Percentiles rank a stretch among this genome's conserved stretches.
Conservation (phyloP, 2,329 filamentous ascomycete species). For the Coniochaeta sp. region DNA sequence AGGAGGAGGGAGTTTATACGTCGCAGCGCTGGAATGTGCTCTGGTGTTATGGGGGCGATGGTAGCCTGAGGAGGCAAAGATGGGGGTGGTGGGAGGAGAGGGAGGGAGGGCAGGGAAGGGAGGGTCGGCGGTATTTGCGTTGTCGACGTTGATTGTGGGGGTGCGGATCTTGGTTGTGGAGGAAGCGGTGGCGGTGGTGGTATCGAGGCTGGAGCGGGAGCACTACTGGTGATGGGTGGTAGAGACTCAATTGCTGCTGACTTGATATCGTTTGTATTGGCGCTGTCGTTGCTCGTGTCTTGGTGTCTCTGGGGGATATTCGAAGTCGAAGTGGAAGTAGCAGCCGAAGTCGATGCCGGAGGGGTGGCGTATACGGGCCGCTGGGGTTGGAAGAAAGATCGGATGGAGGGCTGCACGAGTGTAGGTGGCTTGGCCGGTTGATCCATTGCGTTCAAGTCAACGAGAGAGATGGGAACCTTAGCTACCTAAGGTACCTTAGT, state of each 20-base stretch:
- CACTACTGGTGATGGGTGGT: neutral
- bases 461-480: too few relatives aligned
- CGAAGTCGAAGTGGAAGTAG: neutral
- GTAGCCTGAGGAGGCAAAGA: constrained; percentile 39
- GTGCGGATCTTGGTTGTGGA: constrained; percentile 7
- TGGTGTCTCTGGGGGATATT: constrained; percentile 4
- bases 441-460: too few relatives aligned
- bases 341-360: constrained; percentile 13
- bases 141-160: constrained; percentile 8
- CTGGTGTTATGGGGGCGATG: constrained; percentile 40
- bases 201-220: neutral
- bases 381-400: constrained; percentile 52
- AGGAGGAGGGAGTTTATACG: constrained; percentile 60
- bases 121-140: constrained; percentile 6
- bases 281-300: constrained; percentile 11
- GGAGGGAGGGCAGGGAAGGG: constrained; percentile 11
- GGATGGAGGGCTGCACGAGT: constrained; percentile 45
- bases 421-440: neutral
- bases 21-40: constrained; percentile 50
- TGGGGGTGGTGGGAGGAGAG: constrained; percentile 22
- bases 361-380: constrained; percentile 35
- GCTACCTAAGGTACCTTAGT: too few relatives aligned
- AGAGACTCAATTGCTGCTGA: constrained; percentile 5
- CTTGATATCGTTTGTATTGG: constrained; percentile 12
- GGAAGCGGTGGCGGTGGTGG: constrained; percentile 12